These are phyloP conservation scores for Mycena filopes DNA, from an alignment of 768 basidiomycete genomes.

Conservation along the genomic window DNA sequence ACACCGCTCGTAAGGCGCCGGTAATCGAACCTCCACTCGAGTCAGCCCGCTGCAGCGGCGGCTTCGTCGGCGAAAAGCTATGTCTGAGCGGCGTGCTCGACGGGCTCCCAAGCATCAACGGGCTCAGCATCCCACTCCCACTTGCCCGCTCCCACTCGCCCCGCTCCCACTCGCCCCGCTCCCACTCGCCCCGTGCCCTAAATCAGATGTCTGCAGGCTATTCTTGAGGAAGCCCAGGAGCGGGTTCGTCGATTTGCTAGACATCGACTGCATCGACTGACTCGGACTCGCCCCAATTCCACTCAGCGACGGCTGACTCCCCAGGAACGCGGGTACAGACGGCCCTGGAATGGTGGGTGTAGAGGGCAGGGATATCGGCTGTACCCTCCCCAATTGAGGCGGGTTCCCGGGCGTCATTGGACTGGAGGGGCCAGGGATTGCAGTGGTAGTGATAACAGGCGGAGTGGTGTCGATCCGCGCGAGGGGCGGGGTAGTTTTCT, in stretches of 20 bases:
- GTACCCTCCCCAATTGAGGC: slow-evolving; percentile 50
- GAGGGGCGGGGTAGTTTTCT: slow-evolving; percentile 42
- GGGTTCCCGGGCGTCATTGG: slow-evolving; percentile 45
- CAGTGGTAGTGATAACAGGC: slow-evolving; percentile 3
- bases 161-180: background rate
- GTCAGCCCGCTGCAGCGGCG: background rate
- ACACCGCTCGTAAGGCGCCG: background rate
- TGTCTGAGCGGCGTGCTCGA: slow-evolving; percentile 32
- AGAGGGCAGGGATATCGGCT: slow-evolving; percentile 59
- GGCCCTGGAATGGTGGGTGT: slow-evolving; percentile 49
- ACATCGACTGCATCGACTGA: slow-evolving; percentile 3
- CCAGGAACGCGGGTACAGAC: background rate
- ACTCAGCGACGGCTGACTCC: slow-evolving; percentile 31
- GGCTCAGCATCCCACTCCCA: slow-evolving; percentile 54
- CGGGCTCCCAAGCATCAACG: slow-evolving; percentile 49
- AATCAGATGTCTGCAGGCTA: slow-evolving; percentile 37
- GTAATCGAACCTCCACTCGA: too few relatives aligned
- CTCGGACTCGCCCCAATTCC: too few relatives aligned
- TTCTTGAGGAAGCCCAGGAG: slow-evolving; percentile 47
- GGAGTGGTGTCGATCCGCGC: slow-evolving; percentile 47
- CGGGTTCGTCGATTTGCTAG: slow-evolving; percentile 38
- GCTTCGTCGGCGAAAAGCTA: slow-evolving; percentile 29
- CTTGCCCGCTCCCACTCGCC: background rate
- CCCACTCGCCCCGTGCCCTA: slow-evolving; percentile 25
- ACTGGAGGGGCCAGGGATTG: slow-evolving; percentile 10